A percentile compares a stretch with the other conserved stretches of the same genome.
Conservation (phyloP, 108 stramenopile species). For the Cyclostephanos invisitatus region DNA sequence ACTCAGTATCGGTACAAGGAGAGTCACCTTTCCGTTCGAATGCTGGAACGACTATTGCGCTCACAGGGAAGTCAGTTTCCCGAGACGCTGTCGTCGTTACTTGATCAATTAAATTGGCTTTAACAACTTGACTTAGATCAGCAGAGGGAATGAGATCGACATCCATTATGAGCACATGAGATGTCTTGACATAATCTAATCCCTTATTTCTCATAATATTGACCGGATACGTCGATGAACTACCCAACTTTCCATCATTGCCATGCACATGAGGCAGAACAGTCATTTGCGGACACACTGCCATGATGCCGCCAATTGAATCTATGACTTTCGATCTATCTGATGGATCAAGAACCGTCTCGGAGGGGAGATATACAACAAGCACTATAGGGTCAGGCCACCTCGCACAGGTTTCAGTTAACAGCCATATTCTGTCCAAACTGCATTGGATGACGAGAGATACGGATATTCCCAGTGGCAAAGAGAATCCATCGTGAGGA, state of each 20-base stretch:
- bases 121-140: slow-evolving; percentile 49
- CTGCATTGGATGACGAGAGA: slow-evolving; percentile 75
- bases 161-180: slow-evolving; percentile 87
- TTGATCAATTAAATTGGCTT: slow-evolving; percentile 45
- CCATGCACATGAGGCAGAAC: slow-evolving; percentile 51
- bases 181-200: slow-evolving; percentile 75
- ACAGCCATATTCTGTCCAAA: slow-evolving; percentile 72
- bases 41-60: slow-evolving; percentile 84
- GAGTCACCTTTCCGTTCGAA: slow-evolving; percentile 70
- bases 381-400: slow-evolving; percentile 80
- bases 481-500: slow-evolving; percentile 30
- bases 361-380: slow-evolving; percentile 58
- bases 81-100: slow-evolving; percentile 15
- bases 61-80: slow-evolving; percentile 10
- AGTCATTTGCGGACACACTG: slow-evolving; percentile 58
- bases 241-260: slow-evolving; percentile 24
- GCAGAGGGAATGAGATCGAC: slow-evolving; percentile 88
- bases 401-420: slow-evolving; percentile 66
- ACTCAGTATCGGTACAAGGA: slow-evolving; percentile 47
- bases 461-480: slow-evolving; percentile 23
- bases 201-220: slow-evolving; percentile 90
- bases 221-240: slow-evolving; percentile 76
- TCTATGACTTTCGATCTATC: slow-evolving; percentile 23
- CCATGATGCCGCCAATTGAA: slow-evolving; percentile 34
- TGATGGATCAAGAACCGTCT: slow-evolving; percentile 11